A percentile compares a stretch with the other conserved stretches of the same genome.
Evolutionary conservation across 306 rosid genomes (phyloP).

Genomic region (Potentilla sterilis): DNA sequence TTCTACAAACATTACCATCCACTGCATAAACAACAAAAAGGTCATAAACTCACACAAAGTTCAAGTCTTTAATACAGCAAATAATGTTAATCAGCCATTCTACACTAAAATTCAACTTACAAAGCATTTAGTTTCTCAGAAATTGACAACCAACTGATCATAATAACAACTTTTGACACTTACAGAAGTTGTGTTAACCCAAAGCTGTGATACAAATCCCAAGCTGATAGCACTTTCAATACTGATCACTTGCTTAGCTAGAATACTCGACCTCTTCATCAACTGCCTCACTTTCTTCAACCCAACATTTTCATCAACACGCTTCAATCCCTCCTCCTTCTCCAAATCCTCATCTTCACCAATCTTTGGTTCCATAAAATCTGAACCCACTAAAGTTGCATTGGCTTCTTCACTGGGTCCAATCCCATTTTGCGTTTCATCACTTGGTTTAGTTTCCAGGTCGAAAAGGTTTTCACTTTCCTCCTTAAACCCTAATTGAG

Average conservation of each 20-base stretch:
- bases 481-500: slow-evolving; percentile 53
- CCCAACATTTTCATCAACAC: slow-evolving; percentile 38
- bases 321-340: slow-evolving; percentile 35
- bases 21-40: slow-evolving; percentile 44
- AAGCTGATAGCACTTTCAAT: slow-evolving; percentile 67
- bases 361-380: slow-evolving; percentile 27
- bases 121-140: not conserved
- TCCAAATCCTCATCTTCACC: not conserved
- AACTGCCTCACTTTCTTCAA: slow-evolving; percentile 53
- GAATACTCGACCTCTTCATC: slow-evolving; percentile 67
- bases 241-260: slow-evolving; percentile 88
- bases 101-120: not conserved
- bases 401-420: slow-evolving; percentile 12
- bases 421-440: not conserved
- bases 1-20: slow-evolving; percentile 77
- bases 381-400: slow-evolving; percentile 22
- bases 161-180: slow-evolving; percentile 16
- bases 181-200: slow-evolving; percentile 80
- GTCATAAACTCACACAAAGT: not conserved
- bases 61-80: not conserved
- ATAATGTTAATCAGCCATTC: not conserved
- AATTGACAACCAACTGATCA: not conserved
- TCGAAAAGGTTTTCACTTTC: slow-evolving; percentile 25
- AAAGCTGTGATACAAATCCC: slow-evolving; percentile 93
- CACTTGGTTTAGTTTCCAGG: slow-evolving; percentile 25